Conservation (phyloP, 208 protist species). For the Porcisia hertigi region DNA sequence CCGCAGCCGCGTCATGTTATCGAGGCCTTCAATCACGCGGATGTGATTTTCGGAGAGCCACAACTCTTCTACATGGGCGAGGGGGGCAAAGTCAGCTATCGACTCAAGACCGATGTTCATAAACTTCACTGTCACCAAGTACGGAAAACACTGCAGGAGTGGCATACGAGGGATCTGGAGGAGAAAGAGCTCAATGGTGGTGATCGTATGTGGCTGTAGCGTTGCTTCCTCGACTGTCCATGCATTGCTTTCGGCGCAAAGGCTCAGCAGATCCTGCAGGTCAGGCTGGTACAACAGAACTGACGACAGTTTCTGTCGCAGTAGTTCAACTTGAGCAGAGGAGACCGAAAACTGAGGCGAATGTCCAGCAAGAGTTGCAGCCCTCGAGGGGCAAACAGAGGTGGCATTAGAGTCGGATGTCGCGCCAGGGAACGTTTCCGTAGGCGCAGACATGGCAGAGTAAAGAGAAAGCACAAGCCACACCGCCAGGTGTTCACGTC, state of each 20-base stretch:
- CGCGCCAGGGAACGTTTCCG: not conserved
- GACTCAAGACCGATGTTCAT: constrained; percentile 72
- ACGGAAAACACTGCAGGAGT: constrained; percentile 69
- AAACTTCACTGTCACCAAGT: constrained; percentile 74
- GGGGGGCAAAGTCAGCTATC: constrained; percentile 66
- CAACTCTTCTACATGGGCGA: constrained; percentile 83
- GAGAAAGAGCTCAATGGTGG: constrained; percentile 85
- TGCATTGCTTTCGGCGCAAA: constrained; percentile 84
- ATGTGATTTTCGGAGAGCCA: constrained; percentile 92
- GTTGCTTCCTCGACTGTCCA: constrained; percentile 76
- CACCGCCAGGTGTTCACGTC: not conserved
- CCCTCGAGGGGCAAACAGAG: not conserved
- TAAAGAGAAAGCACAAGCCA: not conserved
- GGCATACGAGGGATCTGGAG: constrained; percentile 62
- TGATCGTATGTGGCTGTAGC: constrained; percentile 54
- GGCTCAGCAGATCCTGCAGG: constrained; percentile 53
- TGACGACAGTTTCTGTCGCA: constrained; percentile 40
- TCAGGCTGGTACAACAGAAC: constrained; percentile 51
- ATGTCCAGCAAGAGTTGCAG: not conserved
- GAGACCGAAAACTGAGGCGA: constrained; percentile 17
- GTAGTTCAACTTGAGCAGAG: constrained; percentile 43
- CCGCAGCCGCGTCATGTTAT: constrained; percentile 71
- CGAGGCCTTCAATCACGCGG: constrained; percentile 64
- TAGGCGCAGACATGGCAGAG: not conserved
- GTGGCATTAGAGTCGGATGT: not conserved